Conservation (phyloP, 169 alveolate species). For the Ichthyophthirius multifiliis region DNA sequence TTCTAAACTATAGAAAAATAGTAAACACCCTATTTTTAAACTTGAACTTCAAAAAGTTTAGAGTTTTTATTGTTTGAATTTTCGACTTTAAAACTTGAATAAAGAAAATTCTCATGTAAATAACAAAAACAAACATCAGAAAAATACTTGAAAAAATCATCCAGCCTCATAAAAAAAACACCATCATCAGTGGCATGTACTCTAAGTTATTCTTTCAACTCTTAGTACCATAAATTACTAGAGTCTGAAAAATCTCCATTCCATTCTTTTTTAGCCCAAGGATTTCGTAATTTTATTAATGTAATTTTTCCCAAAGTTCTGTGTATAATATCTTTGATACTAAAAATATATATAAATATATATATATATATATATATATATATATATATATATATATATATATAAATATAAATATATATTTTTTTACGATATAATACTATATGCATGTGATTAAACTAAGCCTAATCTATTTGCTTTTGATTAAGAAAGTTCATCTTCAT, state of each 20-base stretch:
- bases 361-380: neutral
- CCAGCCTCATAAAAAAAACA: conserved; percentile 38
- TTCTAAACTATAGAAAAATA: neutral
- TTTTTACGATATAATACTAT: conserved; percentile 5
- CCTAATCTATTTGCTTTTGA: neutral
- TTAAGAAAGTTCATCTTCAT: neutral
- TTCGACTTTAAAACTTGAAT: neutral
- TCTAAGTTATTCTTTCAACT: conserved; percentile 31
- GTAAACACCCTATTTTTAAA: conserved; percentile 8
- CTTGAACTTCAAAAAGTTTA: neutral
- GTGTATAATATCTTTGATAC: conserved; percentile 25
- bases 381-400: neutral
- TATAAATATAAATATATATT: neutral
- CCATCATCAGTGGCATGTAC: conserved; percentile 44
- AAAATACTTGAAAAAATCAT: conserved; percentile 45
- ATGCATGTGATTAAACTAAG: conserved; percentile 40
- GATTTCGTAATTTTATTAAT: conserved; percentile 51
- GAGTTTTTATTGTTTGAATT: neutral
- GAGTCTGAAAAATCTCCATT: conserved; percentile 54
- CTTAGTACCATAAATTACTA: conserved; percentile 43
- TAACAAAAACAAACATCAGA: conserved; percentile 44
- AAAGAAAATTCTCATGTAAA: conserved; percentile 18
- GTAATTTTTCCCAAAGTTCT: conserved; percentile 19
- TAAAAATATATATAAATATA: neutral
- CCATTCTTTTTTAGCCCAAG: conserved; percentile 55